Conservation (phyloP, 2,329 filamentous ascomycete genomes). For the Pyrenophora seminiperda region DNA sequence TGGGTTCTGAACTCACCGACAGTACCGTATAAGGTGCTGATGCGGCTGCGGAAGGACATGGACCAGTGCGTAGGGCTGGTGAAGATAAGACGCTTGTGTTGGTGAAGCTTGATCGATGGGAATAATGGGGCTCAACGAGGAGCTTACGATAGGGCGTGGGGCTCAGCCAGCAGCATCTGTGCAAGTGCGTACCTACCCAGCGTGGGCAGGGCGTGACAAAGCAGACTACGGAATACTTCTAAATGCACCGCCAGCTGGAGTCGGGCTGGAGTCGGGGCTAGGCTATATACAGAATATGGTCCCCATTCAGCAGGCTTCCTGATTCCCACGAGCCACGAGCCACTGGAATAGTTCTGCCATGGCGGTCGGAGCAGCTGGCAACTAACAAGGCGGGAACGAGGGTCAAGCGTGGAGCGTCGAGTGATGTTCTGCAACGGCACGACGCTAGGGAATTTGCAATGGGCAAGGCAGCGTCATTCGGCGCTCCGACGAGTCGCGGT, state of each 20-base stretch:
- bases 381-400: not conserved
- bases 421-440: conserved; percentile 16
- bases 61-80: conserved; percentile 36
- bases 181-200: no score
- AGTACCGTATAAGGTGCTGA: conserved; percentile 36
- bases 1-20: conserved; percentile 28
- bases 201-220: conserved; percentile 27
- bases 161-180: conserved; percentile 3
- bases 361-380: conserved; percentile 9
- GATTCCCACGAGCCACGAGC: conserved; percentile 14
- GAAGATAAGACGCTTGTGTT: not conserved
- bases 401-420: no score
- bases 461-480: conserved; percentile 3
- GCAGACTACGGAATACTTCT: conserved; percentile 18
- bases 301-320: conserved; percentile 24
- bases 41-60: conserved; percentile 35
- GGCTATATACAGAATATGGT: conserved; percentile 32
- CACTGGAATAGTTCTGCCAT: conserved; percentile 2
- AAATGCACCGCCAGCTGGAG: conserved; percentile 17
- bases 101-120: conserved; percentile 26
- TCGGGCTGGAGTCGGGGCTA: conserved; percentile 14
- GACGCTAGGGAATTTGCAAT: conserved; percentile 23
- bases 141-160: conserved; percentile 18
- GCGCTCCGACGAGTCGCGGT: conserved; percentile 27
- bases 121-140: conserved; percentile 25